Evolutionary conservation across 352 stramenopile species (phyloP).

Genomic region (Phytophthora boehmeriae): DNA sequence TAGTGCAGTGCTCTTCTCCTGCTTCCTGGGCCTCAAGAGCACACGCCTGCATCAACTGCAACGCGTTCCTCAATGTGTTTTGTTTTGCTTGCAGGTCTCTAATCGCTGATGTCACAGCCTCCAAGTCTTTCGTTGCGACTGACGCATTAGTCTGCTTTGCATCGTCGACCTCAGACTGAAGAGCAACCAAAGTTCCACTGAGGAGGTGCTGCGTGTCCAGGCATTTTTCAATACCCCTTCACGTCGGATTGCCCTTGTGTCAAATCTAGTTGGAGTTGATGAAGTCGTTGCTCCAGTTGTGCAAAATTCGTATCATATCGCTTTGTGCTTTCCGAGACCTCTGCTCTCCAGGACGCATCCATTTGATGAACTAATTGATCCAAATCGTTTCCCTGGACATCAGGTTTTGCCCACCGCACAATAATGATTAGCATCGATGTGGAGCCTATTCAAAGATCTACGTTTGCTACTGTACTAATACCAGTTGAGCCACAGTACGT

Average conservation of each 20-base stretch:
- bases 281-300: slow-evolving; percentile 28
- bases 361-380: slow-evolving; percentile 32
- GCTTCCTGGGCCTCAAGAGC: slow-evolving; percentile 45
- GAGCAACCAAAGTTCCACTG: slow-evolving; percentile 56
- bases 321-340: slow-evolving; percentile 14
- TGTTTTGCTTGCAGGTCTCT: slow-evolving; percentile 60
- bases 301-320: slow-evolving; percentile 12
- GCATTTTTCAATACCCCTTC: slow-evolving; percentile 57
- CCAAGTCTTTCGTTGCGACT: slow-evolving; percentile 7
- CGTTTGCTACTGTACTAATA: slow-evolving; percentile 25
- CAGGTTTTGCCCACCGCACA: background rate
- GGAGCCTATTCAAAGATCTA: background rate
- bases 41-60: slow-evolving; percentile 53
- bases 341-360: slow-evolving; percentile 28
- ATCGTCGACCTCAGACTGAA: slow-evolving; percentile 61
- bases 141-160: slow-evolving; percentile 18
- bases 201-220: slow-evolving; percentile 68
- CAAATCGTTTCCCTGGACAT: slow-evolving; percentile 32
- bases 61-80: slow-evolving; percentile 45
- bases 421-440: background rate
- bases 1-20: slow-evolving; percentile 32
- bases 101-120: slow-evolving; percentile 28
- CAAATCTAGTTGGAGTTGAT: slow-evolving; percentile 19
- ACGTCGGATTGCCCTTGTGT: slow-evolving; percentile 43
- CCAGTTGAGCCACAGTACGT: slow-evolving; percentile 44